Base-by-base conservation (phyloP, 2,329 filamentous ascomycete species). In the Immersiporthe knoxdaviesiana region DNA sequence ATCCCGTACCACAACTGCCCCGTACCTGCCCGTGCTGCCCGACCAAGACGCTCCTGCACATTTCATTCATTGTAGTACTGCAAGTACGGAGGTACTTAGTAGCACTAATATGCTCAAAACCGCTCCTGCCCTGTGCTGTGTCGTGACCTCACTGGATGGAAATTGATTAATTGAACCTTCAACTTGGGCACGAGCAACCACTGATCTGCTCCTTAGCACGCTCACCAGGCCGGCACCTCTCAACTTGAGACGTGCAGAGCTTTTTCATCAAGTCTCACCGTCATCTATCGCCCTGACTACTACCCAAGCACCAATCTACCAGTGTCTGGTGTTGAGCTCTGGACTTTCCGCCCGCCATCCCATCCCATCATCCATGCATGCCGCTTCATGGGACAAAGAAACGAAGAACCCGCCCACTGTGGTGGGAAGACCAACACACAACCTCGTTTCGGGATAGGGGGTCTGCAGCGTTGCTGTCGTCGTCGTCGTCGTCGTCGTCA, bases 161-260 rank as follows among this genome's bases (percentile, higher is more conserved):
- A 47, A 47, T 27, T 30, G 3, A 8, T 18, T 10, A 30, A 56
- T 32, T 47, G 6, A n/a, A 30, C 27, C 24, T 32, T 16, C 14
- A 56, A 10, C 24, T 32, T 14, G n/a, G n/a, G 52, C 24, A 18
- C 12, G 12, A 30, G 52, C 24, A 16, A 56, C 52, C 16, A 18
- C 14, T 47, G 2, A n/a, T 56, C 2, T 30, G 24, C 27, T 32
- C 27, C 16, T 56, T 7, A 18, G 37, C 37, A 18, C 37, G 39
- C 35, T 18, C 12, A 24, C 35, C n/a, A n/a, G 37, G 35, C n/a
- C n/a, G n/a, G 3, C 14, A 16, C 37, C 37, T 27, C 59, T 44
- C 59, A 41, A 44, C n/a, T 16, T 62, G 59, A 62, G 44, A 62
- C 59, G 7, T 37, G 10, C 37, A 61, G n/a, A 37, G n/a, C 37